Conservation (phyloP, 805 yeast genomes). For the Yarrowia phangngaensis region DNA sequence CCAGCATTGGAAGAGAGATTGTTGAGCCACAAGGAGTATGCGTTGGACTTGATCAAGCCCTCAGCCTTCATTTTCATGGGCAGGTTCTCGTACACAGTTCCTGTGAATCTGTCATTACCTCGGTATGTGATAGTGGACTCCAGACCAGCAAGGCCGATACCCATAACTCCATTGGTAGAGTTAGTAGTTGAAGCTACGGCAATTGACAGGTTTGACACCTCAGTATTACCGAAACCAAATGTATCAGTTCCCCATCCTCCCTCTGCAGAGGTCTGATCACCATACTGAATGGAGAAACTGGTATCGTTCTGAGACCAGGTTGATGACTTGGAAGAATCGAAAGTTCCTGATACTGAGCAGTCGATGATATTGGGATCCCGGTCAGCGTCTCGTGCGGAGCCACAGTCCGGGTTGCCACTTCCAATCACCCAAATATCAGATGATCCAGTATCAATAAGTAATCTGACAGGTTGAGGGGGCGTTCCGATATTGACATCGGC, state of each 20-base stretch:
- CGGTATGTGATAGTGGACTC: constrained; percentile 35
- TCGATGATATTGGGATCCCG: constrained; percentile 23
- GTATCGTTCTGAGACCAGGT: constrained; percentile 31
- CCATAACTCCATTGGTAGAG: constrained; percentile 54
- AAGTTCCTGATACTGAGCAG: constrained; percentile 36
- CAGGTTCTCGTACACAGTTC: constrained; percentile 52
- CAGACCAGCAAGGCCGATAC: constrained; percentile 40
- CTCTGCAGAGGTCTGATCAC: constrained; percentile 49
- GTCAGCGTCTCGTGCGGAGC: not conserved
- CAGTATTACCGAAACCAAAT: constrained; percentile 49
- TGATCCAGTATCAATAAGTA: constrained; percentile 65
- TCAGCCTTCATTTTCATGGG: constrained; percentile 55
- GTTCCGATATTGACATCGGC: constrained; percentile 48
- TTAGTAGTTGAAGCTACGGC: constrained; percentile 69
- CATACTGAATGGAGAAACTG: constrained; percentile 36
- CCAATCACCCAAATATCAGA: constrained; percentile 58
- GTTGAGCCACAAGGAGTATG: constrained; percentile 50
- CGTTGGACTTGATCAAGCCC: constrained; percentile 44
- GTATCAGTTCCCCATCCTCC: constrained; percentile 64
- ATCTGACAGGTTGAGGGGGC: constrained; percentile 48
- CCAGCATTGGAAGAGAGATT: constrained; percentile 39
- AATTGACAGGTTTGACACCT: constrained; percentile 53
- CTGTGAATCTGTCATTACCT: constrained; percentile 28
- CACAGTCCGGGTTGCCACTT: constrained; percentile 18
- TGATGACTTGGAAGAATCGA: constrained; percentile 36